Percentiles rank a stretch among this genome's conserved stretches.
phyloP scores from a whole-genome alignment of 1,284 basidiomycete genomes.

The Trichosporon ovoides region DNA sequence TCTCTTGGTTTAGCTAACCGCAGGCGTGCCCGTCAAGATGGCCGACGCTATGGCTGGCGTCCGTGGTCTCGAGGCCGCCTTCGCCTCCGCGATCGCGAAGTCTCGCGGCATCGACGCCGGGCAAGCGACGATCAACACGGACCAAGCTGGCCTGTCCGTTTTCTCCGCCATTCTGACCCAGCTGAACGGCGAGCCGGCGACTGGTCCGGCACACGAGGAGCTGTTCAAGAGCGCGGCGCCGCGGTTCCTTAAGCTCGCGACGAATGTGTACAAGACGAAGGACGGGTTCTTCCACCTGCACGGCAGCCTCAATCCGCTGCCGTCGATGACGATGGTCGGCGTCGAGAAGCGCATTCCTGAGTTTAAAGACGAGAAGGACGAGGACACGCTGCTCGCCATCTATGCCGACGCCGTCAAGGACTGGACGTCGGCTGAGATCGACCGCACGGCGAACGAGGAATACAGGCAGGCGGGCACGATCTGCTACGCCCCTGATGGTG shows the following conservation, averaged over 20 bases:
- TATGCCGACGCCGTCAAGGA: constrained; percentile 9
- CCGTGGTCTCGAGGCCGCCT: constrained; percentile 13
- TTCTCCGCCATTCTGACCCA: neutral
- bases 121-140: neutral
- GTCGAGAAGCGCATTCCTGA: neutral
- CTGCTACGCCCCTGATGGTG: constrained; percentile 6
- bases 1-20: too few relatives aligned
- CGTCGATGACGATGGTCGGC: neutral
- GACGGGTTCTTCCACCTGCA: constrained; percentile 12
- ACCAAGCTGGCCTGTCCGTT: constrained; percentile 13
- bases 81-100: constrained; percentile 7
- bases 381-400: neutral
- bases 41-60: constrained; percentile 7
- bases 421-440: constrained; percentile 7
- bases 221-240: too few relatives aligned
- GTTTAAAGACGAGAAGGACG: neutral
- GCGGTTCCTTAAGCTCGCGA: neutral
- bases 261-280: constrained; percentile 8
- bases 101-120: neutral
- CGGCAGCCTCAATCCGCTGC: constrained; percentile 4
- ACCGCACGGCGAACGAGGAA: constrained; percentile 10
- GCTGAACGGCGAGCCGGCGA: constrained; percentile 2
- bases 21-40: constrained; percentile 9
- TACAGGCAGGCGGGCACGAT: constrained; percentile 9
- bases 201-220: neutral